phyloP scores from a whole-genome alignment of 1,139 yeast genomes.

The Geotrichum aggregatum region DNA sequence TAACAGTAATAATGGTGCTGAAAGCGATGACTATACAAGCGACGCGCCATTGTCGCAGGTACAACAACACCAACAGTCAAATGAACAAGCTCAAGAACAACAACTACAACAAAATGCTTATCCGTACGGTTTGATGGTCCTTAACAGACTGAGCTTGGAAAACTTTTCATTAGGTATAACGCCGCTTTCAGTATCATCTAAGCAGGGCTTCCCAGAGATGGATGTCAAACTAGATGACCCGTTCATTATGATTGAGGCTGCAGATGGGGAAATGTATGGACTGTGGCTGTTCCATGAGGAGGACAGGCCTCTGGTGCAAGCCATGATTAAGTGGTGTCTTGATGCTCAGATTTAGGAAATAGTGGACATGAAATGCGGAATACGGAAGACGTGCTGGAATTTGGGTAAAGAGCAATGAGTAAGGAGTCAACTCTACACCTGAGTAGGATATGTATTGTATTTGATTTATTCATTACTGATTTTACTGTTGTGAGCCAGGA shows the following conservation, averaged over 20 bases:
- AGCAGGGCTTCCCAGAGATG: slow-evolving; percentile 51
- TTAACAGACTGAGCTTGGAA: slow-evolving; percentile 70
- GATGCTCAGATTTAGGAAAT: slow-evolving; percentile 22
- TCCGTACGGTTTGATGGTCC: slow-evolving; percentile 71
- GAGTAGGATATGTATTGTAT: too few relatives aligned
- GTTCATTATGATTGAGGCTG: slow-evolving; percentile 70
- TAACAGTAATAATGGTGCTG: slow-evolving; percentile 27
- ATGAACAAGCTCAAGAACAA: slow-evolving; percentile 37
- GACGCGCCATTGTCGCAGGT: neutral
- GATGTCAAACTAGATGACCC: slow-evolving; percentile 76
- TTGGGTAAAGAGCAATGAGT: too few relatives aligned
- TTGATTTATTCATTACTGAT: too few relatives aligned
- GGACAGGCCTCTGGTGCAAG: slow-evolving; percentile 62
- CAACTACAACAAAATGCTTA: slow-evolving; percentile 36
- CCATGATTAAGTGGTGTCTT: slow-evolving; percentile 51
- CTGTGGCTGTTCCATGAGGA: slow-evolving; percentile 80
- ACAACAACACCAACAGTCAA: neutral
- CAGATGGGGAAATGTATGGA: slow-evolving; percentile 78
- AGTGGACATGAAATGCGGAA: too few relatives aligned
- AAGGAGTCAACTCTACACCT: too few relatives aligned
- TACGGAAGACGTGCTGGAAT: too few relatives aligned
- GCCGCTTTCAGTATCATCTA: slow-evolving; percentile 48
- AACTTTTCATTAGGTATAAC: slow-evolving; percentile 78
- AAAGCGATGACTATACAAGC: neutral
- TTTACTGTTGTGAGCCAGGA: too few relatives aligned